Base-by-base conservation (phyloP, 768 basidiomycete genomes). In the Sarcodon aspratus region DNA sequence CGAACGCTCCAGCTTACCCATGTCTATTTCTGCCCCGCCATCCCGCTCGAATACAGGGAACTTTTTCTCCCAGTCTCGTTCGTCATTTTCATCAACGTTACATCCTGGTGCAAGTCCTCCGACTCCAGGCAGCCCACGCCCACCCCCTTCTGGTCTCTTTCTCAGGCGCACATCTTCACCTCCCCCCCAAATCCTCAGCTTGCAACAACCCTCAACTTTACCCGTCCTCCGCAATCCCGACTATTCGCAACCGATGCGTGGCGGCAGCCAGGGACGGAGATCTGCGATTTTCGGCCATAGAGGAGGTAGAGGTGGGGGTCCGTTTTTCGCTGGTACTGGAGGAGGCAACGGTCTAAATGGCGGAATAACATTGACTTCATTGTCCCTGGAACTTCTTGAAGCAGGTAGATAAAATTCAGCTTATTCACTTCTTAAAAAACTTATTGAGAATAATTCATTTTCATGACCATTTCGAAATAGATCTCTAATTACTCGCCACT, bases 1-100 rank as follows among this genome's bases (percentile, higher is more conserved):
- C 73, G 59, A 72, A 67, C 40, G 40, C 9, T 15, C 15, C 40
- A 42, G 40, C 15, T 42, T 17, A 15, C 40, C 27, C 13, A 6
- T 27, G 27, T 42, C 13, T 27, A 27, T 15, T 9, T 42, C 40
- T 2, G 21, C 21, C 3, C 27, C 40, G 5, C 27, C 40, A 9
- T 42, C 40, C 13, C 40, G 15, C 27, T 42, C 40, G 40, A 42
- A 15, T 15, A 42, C 8, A 5, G 15, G 17, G 40, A 42, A 4
- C 46, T 35, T 35, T 8, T 35, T 33, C 32, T 33, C 33, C 12
- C 33, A 21, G 21, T 47, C 33, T 11, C 46, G 13, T 35, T 33
- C 46, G 46, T 11, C 33, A 47, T 33, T 6, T 13, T 32, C 46
- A 47, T 47, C 46, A n/a, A n/a, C 46, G 40, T 13, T 42, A 1